Conservation (phyloP, 768 basidiomycete species). For the Russula sp. region DNA sequence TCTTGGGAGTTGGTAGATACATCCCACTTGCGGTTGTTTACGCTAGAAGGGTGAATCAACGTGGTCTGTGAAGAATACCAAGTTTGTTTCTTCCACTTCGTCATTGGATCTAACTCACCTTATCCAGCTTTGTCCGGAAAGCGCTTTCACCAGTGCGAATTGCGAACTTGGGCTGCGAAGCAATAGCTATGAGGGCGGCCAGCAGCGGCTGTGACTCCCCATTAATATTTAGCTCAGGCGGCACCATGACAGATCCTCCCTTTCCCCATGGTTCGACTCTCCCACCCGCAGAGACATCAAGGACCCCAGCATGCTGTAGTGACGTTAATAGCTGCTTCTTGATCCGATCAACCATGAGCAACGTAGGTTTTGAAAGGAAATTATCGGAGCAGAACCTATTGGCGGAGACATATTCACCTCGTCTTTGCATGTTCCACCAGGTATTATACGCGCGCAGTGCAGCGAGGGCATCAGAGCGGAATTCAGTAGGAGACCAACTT, state of each 20-base stretch:
- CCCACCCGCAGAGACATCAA: slow-evolving; percentile 73
- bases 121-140: slow-evolving; percentile 73
- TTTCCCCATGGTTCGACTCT: slow-evolving; percentile 28
- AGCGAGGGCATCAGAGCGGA: slow-evolving; percentile 78
- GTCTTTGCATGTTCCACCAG: slow-evolving; percentile 69
- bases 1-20: slow-evolving; percentile 27
- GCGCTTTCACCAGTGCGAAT: slow-evolving; percentile 61
- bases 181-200: slow-evolving; percentile 76
- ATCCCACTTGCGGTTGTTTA: slow-evolving; percentile 65
- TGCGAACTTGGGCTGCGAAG: slow-evolving; percentile 87
- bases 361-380: slow-evolving; percentile 81
- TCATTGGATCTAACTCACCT: slow-evolving; percentile 41
- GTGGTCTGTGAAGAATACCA: slow-evolving; percentile 41
- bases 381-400: slow-evolving; percentile 77
- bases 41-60: slow-evolving; percentile 80
- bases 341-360: slow-evolving; percentile 74
- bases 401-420: slow-evolving; percentile 55
- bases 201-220: slow-evolving; percentile 69
- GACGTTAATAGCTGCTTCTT: slow-evolving; percentile 70
- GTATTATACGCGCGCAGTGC: slow-evolving; percentile 71
- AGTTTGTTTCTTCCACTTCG: slow-evolving; percentile 1
- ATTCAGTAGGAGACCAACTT: slow-evolving; percentile 71
- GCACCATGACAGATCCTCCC: slow-evolving; percentile 39
- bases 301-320: slow-evolving; percentile 72
- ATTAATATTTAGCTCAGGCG: slow-evolving; percentile 63